Conservation (phyloP, 2,329 filamentous ascomycete genomes). For the Fusarium albosuccineum region DNA sequence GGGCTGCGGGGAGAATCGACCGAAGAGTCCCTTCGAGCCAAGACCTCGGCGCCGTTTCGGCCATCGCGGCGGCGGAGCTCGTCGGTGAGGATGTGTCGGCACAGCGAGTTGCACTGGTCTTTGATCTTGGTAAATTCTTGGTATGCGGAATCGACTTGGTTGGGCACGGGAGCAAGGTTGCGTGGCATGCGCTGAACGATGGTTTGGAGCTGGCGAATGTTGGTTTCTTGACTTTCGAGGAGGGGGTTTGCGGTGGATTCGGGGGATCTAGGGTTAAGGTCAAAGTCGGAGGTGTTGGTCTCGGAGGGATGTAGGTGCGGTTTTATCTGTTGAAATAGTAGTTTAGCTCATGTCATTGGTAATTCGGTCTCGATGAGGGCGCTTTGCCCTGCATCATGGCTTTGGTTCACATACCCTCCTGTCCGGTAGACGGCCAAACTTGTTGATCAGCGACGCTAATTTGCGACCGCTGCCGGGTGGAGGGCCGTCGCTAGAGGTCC, state of each 20-base stretch:
- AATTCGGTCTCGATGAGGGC: neutral
- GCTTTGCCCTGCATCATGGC: slow-evolving; percentile 14
- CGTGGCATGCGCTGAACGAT: slow-evolving; percentile 53
- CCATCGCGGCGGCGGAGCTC: slow-evolving; percentile 50
- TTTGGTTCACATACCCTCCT: slow-evolving; percentile 13
- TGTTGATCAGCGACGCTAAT: slow-evolving; percentile 35
- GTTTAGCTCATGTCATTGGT: neutral
- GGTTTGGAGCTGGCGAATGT: slow-evolving; percentile 52
- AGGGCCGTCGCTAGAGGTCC: slow-evolving; percentile 47
- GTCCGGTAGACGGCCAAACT: slow-evolving; percentile 14
- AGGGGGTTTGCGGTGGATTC: slow-evolving; percentile 44
- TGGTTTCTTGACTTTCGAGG: slow-evolving; percentile 50
- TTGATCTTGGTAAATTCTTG: slow-evolving; percentile 59
- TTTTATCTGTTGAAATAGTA: slow-evolving; percentile 20
- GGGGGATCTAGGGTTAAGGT: slow-evolving; percentile 41
- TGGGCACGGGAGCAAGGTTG: slow-evolving; percentile 49
- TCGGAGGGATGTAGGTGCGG: slow-evolving; percentile 37
- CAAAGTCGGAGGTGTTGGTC: slow-evolving; percentile 46
- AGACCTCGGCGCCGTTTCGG: slow-evolving; percentile 41
- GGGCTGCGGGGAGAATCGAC: slow-evolving; percentile 51
- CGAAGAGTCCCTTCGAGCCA: slow-evolving; percentile 47
- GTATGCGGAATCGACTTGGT: slow-evolving; percentile 59
- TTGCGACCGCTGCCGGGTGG: slow-evolving; percentile 33
- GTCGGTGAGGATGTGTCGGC: slow-evolving; percentile 56
- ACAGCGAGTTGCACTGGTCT: slow-evolving; percentile 57